Conservation (phyloP, 1,284 basidiomycete genomes). For the Tilletiaria anomala region DNA sequence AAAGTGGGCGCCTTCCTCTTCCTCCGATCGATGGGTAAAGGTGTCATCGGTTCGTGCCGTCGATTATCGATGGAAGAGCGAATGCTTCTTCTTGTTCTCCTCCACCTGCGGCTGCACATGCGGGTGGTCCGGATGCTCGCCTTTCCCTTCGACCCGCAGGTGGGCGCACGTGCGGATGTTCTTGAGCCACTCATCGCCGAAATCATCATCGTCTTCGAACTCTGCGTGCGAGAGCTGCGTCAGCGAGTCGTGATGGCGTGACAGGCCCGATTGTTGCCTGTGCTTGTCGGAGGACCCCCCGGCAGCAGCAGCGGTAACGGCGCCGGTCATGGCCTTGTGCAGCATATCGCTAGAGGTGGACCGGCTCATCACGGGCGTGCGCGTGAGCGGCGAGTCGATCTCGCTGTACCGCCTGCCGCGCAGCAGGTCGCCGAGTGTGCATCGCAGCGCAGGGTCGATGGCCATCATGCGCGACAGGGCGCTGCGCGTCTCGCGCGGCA, state of each 20-base stretch:
- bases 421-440: constrained; percentile 82
- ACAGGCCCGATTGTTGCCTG: too few species aligned
- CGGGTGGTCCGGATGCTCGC: constrained; percentile 28
- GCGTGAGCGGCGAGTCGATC: constrained; percentile 21
- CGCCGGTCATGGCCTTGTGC: too few species aligned
- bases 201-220: constrained; percentile 31
- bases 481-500: constrained; percentile 65
- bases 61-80: constrained; percentile 30
- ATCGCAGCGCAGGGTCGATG: constrained; percentile 72
- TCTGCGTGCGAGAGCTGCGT: too few species aligned
- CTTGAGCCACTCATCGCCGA: constrained; percentile 41
- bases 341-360: too few species aligned
- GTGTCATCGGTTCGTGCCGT: too few species aligned
- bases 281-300: too few species aligned
- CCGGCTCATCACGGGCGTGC: constrained; percentile 28
- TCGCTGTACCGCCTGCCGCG: constrained; percentile 49
- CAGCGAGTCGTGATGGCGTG: too few species aligned
- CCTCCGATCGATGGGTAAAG: too few species aligned
- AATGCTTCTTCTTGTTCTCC: constrained; percentile 27
- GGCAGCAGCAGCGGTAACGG: too few species aligned
- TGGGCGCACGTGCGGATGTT: constrained; percentile 36
- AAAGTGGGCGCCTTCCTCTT: too few species aligned
- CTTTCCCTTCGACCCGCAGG: constrained; percentile 10
- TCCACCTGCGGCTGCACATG: constrained; percentile 27
- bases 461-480: constrained; percentile 86